Evolutionary conservation across 208 protist species (phyloP), one percentile per base, ranked within the genome.

Genomic region (Wallacemonas sp.): DNA sequence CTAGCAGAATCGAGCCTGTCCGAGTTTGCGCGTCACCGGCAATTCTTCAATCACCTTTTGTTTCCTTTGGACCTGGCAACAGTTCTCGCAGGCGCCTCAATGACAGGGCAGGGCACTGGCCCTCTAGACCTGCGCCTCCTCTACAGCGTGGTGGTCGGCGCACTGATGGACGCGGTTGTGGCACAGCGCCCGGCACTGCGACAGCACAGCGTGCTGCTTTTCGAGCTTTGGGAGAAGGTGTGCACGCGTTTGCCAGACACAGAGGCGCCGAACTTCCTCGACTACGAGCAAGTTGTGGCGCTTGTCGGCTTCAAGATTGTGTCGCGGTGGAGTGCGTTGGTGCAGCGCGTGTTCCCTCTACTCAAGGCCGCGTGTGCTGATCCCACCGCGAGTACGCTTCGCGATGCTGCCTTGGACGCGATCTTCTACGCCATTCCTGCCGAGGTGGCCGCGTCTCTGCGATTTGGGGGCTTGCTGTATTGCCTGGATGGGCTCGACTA

Each of bases 211-310:
- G 54, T 61, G 0, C 60, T 85, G 1, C 45, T 93, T 4, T 61
- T 77, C 6, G 72, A 93, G 65, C 54, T 86, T 44, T 93, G 86
- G 86, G 86, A 90, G 36, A 61, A 75, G 33, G 64, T 88, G 34
- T 27, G 62, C 27, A 68, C 84, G 9, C 19, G 2, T 6, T 56
- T 42, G 3, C 42, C 55, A 21, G 62, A 55, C 0, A 31, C 27
- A 5, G 49, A 24, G 3, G 47, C 68, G 26, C 70, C 79, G 2
- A 60, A 72, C 56, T 88, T 89, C 33, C 51, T 60, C 31, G 45
- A 59, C 3, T 79, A 61, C 59, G 12, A 12, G 0, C 74, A 77
- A 21, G 64, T 88, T 15, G 70, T 69, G 3, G 53, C 73, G 15
- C 26, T 82, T 1, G 63, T 93, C 1, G 82, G 80, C 9, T 63